Evolutionary conservation across 2,329 filamentous ascomycete species (phyloP), one percentile per base, ranked within the genome.

Genomic region (Huntiella savannae): DNA sequence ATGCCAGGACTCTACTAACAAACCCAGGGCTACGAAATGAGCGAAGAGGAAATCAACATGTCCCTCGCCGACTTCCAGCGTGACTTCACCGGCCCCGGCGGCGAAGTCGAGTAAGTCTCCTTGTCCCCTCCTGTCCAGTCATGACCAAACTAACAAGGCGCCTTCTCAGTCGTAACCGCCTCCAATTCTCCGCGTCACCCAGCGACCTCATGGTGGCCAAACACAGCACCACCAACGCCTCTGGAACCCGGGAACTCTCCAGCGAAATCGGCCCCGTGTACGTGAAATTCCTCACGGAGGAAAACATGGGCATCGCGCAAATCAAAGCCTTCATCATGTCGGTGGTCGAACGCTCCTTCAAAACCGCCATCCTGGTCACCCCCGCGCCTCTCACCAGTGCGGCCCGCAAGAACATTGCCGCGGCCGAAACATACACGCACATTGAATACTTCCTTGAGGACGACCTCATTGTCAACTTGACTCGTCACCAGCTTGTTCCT

Each of bases 381-480:
- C 74, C 80, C 58, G 80, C 79, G 41, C 69, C 83, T 40, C 81
- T 95, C 50, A 93, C 86, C 1, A 74, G 85, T 22, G 82, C 87
- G 50, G 88, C 87, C 34, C 77, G 88, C 61, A 92, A 92, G 67
- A 77, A 87, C 54, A 80, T 93, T 55, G 77, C 77, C 53, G 78
- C 79, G 50, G 77, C 88, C 49, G 75, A 82, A 55, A 76, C 77
- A 51, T 72, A 76, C 59, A 82, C 81, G 47, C 77, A 82, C 57
- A 84, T 95, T 58, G 91, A 98, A 68, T 84, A 85, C 60, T 98
- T 98, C 67, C 75, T 88, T 55, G 91, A 96, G 69, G 82, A 91
- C 61, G 91, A 98, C 64, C 65, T 98, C 55, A 71, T 96, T 50
- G 87, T 98, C 63, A 98, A 98, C 66, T 96, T 98, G 62, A 96